Evolutionary conservation across 164 flowering plant species (phyloP).

Genomic region (Vitis vinifera): DNA sequence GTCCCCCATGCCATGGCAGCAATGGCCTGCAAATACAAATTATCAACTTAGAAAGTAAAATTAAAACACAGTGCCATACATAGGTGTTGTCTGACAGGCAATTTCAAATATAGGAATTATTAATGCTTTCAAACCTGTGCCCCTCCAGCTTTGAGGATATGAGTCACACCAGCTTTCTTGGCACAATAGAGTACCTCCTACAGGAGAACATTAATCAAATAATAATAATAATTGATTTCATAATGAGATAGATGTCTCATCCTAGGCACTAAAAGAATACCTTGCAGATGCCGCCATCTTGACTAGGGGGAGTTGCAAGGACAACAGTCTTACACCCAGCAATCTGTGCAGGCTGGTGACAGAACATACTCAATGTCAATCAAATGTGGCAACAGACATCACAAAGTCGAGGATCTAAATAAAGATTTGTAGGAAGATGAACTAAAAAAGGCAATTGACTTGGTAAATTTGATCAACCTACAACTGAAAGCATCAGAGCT

Average conservation of each 20-base stretch:
- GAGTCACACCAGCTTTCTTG: constrained; percentile 98
- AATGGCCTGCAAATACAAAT: constrained; percentile 60
- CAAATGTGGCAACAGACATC: constrained; percentile 12
- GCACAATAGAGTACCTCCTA: constrained; percentile 98
- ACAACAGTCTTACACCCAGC: constrained; percentile 93
- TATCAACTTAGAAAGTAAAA: not conserved
- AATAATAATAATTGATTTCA: not conserved
- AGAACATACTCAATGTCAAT: constrained; percentile 32
- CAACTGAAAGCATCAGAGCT: constrained; percentile 94
- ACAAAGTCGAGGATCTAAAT: not conserved
- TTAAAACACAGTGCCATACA: not conserved
- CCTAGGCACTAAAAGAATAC: constrained; percentile 32
- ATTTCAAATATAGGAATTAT: not conserved
- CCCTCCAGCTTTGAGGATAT: constrained; percentile 97
- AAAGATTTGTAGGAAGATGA: constrained; percentile 11
- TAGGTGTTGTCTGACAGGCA: no score
- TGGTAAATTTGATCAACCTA: constrained; percentile 29
- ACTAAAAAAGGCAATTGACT: constrained; percentile 3
- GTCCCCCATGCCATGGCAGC: constrained; percentile 99
- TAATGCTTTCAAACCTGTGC: constrained; percentile 73
- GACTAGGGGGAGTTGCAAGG: constrained; percentile 92
- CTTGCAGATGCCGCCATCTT: constrained; percentile 92
- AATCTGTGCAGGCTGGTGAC: constrained; percentile 89
- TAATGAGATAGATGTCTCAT: not conserved
- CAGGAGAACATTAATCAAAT: constrained; percentile 12